Conservation (phyloP, 1,139 yeast species). For the Spencermartinsiella ligniputridi region DNA sequence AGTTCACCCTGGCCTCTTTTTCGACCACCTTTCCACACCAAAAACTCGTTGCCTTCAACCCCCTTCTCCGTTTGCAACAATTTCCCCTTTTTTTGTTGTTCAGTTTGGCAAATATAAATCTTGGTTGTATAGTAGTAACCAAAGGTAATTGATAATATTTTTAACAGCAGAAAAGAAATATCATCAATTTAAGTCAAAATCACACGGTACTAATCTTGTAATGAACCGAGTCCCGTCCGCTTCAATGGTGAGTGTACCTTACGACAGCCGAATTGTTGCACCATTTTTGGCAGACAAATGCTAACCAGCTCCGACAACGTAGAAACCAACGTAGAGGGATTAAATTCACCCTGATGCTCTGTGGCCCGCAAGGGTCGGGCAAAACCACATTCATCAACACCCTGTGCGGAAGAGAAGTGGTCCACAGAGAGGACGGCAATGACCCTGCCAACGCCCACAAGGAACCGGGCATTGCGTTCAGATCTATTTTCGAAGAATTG, state of each 20-base stretch:
- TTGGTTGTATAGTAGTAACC: no score
- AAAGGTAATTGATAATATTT: no score
- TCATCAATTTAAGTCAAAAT: no score
- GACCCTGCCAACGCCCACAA: conserved; percentile 43
- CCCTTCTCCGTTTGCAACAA: no score
- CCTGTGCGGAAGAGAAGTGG: conserved; percentile 80
- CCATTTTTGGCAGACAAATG: not conserved
- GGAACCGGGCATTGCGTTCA: conserved; percentile 48
- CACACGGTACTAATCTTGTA: no score
- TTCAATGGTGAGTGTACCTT: conserved; percentile 16
- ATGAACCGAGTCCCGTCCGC: conserved; percentile 21
- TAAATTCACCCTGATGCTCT: conserved; percentile 75
- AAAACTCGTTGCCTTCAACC: no score
- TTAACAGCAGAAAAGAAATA: no score
- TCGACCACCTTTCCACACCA: no score
- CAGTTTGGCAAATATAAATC: no score
- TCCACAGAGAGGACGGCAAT: conserved; percentile 35
- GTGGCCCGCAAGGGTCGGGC: conserved; percentile 80
- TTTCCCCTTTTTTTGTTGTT: no score
- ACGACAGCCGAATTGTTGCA: not conserved
- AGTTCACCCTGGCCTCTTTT: no score
- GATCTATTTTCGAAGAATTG: conserved; percentile 36
- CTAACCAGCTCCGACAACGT: conserved; percentile 49
- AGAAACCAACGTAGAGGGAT: conserved; percentile 83
- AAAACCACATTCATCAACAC: conserved; percentile 82